These are phyloP conservation scores for Botrytis medusae DNA, from an alignment of 2,329 filamentous ascomycete species.

Conservation along the genomic window DNA sequence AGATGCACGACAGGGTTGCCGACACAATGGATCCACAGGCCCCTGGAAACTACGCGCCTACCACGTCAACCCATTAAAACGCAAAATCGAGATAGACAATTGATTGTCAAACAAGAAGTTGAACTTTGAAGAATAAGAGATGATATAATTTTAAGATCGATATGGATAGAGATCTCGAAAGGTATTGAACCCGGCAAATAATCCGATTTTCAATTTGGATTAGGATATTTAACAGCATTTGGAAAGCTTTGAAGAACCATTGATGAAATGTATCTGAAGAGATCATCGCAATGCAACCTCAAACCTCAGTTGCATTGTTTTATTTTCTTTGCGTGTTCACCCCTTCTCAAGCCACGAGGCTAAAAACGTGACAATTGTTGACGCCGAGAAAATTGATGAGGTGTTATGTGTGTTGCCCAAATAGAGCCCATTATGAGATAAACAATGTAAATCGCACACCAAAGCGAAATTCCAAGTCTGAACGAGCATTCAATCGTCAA, in stretches of 20 bases:
- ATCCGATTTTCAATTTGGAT: not conserved
- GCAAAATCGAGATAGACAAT: not conserved
- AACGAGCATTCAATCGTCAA: not conserved
- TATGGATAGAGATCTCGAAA: not conserved
- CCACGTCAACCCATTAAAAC: not conserved
- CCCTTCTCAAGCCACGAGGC: too few species aligned
- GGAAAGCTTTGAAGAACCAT: not conserved
- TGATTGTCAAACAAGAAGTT: not conserved
- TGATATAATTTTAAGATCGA: not conserved
- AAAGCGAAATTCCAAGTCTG: not conserved
- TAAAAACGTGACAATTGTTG: too few species aligned
- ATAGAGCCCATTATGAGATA: not conserved
- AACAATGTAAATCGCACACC: not conserved
- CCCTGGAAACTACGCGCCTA: constrained; percentile 1
- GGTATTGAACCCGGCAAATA: fast-evolving
- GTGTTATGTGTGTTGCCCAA: not conserved
- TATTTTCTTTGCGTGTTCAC: too few species aligned
- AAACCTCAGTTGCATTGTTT: too few species aligned
- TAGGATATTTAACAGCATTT: not conserved
- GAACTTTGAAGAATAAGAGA: not conserved
- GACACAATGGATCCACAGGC: not conserved
- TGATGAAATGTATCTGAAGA: not conserved
- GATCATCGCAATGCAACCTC: too few species aligned
- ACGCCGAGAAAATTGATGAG: too few species aligned
- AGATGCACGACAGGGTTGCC: not conserved